A percentile compares a stretch with the other conserved stretches of the same genome.
These are phyloP conservation scores for Senna siamea DNA, from an alignment of 306 rosid genomes.

Conservation along the genomic window DNA sequence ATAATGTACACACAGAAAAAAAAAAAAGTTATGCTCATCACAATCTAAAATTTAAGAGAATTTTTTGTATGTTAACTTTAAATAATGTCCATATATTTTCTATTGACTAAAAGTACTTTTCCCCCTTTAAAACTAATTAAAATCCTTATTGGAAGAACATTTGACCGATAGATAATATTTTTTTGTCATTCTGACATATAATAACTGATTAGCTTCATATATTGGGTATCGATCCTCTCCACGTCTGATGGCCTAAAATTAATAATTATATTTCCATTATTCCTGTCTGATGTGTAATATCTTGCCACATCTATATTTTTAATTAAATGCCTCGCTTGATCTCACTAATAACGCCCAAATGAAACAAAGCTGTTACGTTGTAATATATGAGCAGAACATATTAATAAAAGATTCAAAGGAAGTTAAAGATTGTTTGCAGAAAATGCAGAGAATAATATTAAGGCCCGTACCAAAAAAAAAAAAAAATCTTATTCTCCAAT, in stretches of 20 bases:
- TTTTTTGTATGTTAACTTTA: too few species aligned
- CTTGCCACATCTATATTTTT: too few species aligned
- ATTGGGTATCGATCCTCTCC: background rate
- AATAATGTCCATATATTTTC: too few species aligned
- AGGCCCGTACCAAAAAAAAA: too few species aligned
- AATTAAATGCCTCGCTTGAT: background rate
- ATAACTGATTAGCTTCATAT: background rate
- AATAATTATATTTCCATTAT: background rate
- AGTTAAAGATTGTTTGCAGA: background rate
- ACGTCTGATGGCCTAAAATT: background rate
- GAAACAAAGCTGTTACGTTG: background rate
- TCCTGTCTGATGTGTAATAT: background rate
- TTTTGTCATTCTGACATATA: background rate
- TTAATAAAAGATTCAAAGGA: background rate
- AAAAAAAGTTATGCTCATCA: too few species aligned
- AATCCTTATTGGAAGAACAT: background rate
- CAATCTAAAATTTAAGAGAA: too few species aligned
- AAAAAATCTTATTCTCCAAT: too few species aligned
- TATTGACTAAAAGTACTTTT: too few species aligned
- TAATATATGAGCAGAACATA: background rate
- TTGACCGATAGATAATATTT: background rate
- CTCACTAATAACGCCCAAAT: background rate
- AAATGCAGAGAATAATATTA: too few species aligned
- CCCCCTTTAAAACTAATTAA: too few species aligned
- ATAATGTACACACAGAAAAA: too few species aligned